Conservation (phyloP, 352 stramenopile species). For the Phytophthora niederhauseri region DNA sequence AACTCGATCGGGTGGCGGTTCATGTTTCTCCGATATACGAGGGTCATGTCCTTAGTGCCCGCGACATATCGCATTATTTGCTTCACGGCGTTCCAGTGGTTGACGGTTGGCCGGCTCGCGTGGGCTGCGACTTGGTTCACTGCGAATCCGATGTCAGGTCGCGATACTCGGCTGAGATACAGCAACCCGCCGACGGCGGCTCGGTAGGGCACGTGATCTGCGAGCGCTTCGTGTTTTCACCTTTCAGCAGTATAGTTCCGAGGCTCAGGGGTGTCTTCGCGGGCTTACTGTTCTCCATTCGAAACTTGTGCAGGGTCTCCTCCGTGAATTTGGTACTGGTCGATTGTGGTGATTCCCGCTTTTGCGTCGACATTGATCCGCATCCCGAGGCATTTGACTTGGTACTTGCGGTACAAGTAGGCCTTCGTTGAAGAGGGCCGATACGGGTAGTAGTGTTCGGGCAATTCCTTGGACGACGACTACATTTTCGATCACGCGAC, state of each 20-base stretch:
- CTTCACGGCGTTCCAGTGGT: conserved; percentile 6
- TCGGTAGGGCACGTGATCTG: not conserved
- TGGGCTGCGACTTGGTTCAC: conserved; percentile 10
- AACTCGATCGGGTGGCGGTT: not conserved
- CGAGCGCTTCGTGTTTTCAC: not conserved
- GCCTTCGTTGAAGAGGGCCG: not conserved
- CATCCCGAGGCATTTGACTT: conserved; percentile 14
- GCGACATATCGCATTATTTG: conserved; percentile 2
- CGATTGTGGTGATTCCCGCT: not conserved
- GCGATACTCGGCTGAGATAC: conserved; percentile 7
- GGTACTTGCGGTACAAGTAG: conserved; percentile 12
- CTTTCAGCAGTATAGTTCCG: not conserved
- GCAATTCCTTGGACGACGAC: too few species aligned
- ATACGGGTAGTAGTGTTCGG: not conserved
- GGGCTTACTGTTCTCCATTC: not conserved
- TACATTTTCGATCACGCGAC: too few species aligned
- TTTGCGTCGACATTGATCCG: not conserved
- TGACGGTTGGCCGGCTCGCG: not conserved
- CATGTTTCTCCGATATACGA: not conserved
- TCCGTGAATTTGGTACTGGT: conserved; percentile 11
- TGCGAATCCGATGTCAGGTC: conserved; percentile 6
- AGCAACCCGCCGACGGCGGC: conserved; percentile 7
- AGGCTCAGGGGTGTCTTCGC: not conserved
- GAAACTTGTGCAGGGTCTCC: not conserved
- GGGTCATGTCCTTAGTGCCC: not conserved